phyloP scores from a whole-genome alignment of 2,329 filamentous ascomycete species.

The Cyphellophora europaea region DNA sequence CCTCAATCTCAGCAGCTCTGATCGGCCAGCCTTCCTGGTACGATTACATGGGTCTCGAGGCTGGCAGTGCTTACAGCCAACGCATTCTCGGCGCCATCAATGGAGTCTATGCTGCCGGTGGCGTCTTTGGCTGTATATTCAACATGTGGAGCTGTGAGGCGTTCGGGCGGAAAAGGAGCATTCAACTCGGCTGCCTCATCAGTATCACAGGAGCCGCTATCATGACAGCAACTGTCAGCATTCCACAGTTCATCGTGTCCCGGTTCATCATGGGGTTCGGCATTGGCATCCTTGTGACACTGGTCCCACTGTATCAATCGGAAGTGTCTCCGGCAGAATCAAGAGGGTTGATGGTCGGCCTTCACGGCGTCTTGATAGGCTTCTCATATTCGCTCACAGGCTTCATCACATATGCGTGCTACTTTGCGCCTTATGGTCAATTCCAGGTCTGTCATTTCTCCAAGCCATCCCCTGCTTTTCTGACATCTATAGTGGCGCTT shows the following conservation, averaged over 20 bases:
- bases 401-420: slow-evolving; percentile 26
- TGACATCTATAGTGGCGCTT: slow-evolving; percentile 48
- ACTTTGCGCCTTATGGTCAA: slow-evolving; percentile 2
- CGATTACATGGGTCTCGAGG: slow-evolving; percentile 33
- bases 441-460: background rate
- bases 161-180: slow-evolving; percentile 8
- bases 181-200: slow-evolving; percentile 2
- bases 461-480: background rate
- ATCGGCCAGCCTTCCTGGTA: slow-evolving; percentile 12
- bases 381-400: slow-evolving; percentile 37
- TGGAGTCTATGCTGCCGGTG: slow-evolving; percentile 11
- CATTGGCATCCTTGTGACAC: slow-evolving; percentile 8
- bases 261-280: slow-evolving; percentile 12
- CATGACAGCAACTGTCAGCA: slow-evolving; percentile 12
- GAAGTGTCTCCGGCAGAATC: slow-evolving; percentile 12
- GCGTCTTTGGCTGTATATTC: slow-evolving; percentile 9
- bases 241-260: slow-evolving; percentile 16
- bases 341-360: slow-evolving; percentile 27
- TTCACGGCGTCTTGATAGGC: slow-evolving; percentile 25
- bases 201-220: slow-evolving; percentile 11
- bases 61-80: slow-evolving; percentile 22
- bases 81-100: slow-evolving; percentile 26
- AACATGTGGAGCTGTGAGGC: slow-evolving; percentile 9
- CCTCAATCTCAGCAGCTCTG: slow-evolving; percentile 13
- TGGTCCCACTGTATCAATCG: slow-evolving; percentile 9